phyloP scores from a whole-genome alignment of 371 early-diverging fungal genomes.

The Zancudomyces culisetae region DNA sequence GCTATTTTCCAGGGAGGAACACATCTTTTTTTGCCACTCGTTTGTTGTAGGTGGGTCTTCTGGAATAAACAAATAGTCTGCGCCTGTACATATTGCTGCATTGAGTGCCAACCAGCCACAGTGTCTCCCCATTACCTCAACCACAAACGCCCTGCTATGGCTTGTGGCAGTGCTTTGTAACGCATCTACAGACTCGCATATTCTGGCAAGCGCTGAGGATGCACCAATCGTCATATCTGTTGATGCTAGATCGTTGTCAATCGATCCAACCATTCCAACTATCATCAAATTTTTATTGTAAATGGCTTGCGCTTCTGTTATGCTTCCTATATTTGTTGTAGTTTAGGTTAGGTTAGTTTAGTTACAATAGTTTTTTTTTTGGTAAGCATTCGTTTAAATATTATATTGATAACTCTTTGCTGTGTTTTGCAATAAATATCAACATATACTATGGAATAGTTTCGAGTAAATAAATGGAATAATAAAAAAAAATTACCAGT shows the following conservation, averaged over 20 bases:
- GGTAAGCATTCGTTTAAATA: no score
- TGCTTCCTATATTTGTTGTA: no score
- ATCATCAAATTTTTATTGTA: conserved; percentile 54
- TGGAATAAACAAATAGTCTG: conserved; percentile 96
- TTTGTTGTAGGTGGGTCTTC: conserved; percentile 75
- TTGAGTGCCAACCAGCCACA: conserved; percentile 99
- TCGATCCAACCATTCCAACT: conserved; percentile 90
- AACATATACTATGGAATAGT: no score
- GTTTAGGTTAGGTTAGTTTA: no score
- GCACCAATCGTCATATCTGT: conserved; percentile 97
- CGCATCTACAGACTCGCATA: conserved; percentile 91
- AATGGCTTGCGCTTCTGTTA: conserved; percentile 35
- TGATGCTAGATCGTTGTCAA: conserved; percentile 93
- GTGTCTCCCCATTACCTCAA: conserved; percentile 99
- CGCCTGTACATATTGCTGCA: conserved; percentile 85
- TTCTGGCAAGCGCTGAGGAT: conserved; percentile 89
- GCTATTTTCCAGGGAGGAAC: conserved; percentile 43
- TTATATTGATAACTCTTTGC: no score
- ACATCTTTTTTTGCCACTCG: conserved; percentile 79
- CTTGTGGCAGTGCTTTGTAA: conserved; percentile 88
- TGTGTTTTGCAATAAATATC: no score
- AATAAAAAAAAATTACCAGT: conserved; percentile 19
- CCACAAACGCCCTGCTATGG: conserved; percentile 93
- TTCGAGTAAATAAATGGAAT: no score
- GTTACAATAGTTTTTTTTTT: no score